Evolutionary conservation across 225 moss, liverwort and hornwort species (phyloP), one percentile per base, ranked within the genome.

Genomic region (Takakia lepidozioides): DNA sequence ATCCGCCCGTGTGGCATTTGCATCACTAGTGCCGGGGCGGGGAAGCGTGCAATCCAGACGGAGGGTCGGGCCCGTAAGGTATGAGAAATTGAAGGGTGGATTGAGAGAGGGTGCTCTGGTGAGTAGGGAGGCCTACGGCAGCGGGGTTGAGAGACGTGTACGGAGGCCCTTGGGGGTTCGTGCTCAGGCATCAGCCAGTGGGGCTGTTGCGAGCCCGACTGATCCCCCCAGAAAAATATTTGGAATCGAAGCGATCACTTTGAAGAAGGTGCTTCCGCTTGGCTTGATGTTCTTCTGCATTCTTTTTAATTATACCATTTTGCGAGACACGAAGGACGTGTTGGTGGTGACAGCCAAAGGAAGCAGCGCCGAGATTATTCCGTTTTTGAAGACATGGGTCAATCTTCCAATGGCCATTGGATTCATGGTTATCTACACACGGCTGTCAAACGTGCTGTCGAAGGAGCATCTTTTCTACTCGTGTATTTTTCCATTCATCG

Each of bases 231-330:
- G 76, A 67, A 81, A 78, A 55, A 75, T 87, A 1, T 42, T 98
- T 7, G 98, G 98, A 39, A 60, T 98, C 50, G 82, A 95, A 10
- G 57, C 80, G 23, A 49, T 62, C 9, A 98, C 98, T 29, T 62
- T 98, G 35, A 98, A 91, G 83, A 98, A 98, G 62, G 98, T 98
- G 53, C 46, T 98, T 3, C 98, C 98, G 4, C 44, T 98, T 14
- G 98, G 98, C 28, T 60, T 98, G 38, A 98, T 98, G 98, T 98
- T 98, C 64, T 98, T 98, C 61, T 98, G 98, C 78, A 98, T 98
- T 76, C 69, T 98, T 17, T 98, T 98, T 53, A 98, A 98, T 77
- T 98, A 98, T 63, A 98, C 98, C 17, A 98, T 98, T n/a, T 59
- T 98, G 45, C 67, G 98, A 6, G 98, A 98, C 28, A 98, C 98